Evolutionary conservation across 2,329 filamentous ascomycete species (phyloP).

Genomic region (Verticillium isaacii): DNA sequence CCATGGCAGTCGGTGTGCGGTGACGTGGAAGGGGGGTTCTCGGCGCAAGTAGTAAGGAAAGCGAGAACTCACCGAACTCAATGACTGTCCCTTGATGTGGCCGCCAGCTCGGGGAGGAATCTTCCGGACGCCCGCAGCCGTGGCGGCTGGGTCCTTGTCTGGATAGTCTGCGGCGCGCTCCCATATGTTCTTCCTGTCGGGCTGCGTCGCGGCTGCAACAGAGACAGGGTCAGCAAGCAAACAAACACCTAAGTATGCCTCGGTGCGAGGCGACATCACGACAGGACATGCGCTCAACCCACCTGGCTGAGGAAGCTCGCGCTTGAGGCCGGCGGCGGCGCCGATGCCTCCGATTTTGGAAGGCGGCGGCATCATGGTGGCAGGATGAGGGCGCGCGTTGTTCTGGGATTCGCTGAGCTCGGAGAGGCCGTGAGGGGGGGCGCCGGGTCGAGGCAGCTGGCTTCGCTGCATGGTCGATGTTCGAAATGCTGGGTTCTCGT

Average conservation of each 20-base stretch:
- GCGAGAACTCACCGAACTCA: slow-evolving; percentile 7
- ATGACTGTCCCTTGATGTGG: slow-evolving; percentile 1
- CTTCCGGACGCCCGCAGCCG: slow-evolving; percentile 13
- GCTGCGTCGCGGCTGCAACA: slow-evolving; percentile 47
- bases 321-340: slow-evolving; percentile 35
- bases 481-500: slow-evolving; percentile 26
- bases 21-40: background rate
- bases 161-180: slow-evolving; percentile 51
- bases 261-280: background rate
- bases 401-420: slow-evolving; percentile 58
- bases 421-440: slow-evolving; percentile 31
- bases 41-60: background rate
- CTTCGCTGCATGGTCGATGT: slow-evolving; percentile 16
- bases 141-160: slow-evolving; percentile 29
- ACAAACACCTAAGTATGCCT: background rate
- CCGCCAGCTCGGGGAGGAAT: slow-evolving; percentile 7
- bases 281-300: slow-evolving; percentile 23
- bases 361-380: slow-evolving; percentile 32
- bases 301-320: slow-evolving; percentile 43
- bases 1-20: background rate
- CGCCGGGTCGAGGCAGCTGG: slow-evolving; percentile 13
- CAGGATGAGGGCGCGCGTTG: slow-evolving; percentile 46
- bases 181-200: slow-evolving; percentile 56
- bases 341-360: slow-evolving; percentile 23
- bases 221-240: slow-evolving; percentile 7